Evolutionary conservation across 2,329 filamentous ascomycete species (phyloP), one percentile per base, ranked within the genome.

Genomic region (Xylariaceae sp.): DNA sequence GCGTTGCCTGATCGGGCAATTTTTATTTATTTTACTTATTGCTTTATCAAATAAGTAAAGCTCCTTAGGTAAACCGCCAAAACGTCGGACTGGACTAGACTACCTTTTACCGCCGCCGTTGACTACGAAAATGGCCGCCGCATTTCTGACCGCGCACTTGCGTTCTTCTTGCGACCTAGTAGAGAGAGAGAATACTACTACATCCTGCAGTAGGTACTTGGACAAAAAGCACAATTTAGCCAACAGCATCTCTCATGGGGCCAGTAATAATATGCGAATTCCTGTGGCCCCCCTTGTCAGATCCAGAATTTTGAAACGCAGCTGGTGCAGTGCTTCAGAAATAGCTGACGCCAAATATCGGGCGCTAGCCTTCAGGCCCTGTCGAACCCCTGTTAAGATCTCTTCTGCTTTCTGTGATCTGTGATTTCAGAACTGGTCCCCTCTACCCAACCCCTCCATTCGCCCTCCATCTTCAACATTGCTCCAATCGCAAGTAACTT

Each of bases 311-410:
- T 49, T 80, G 79, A 82, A 82, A 82, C 79, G 68, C 70, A 74
- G 74, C 77, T 79, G 78, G 76, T 69, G 76, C 76, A 77, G 56
- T 79, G 77, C 79, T 73, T 80, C 77, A 79, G 76, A 77, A 71
- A 71, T 69, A 73, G 64, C 70, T 74, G 69, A 69, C 69, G 65
- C 66, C 63, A 72, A 60, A 65, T 62, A 67, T 69, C 67, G 49
- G 65, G 65, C 67, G 71, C 73, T 75, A 77, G 69, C 58, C 67
- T 67, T 62, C 60, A 67, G 56, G 45, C 56, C 65, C 57, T 67
- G 62, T 59, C 50, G 64, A 61, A 67, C 65, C 67, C 66, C 58
- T 59, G 53, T 54, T 24, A 11, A 24, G 48, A 58, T 58, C 57
- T 36, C 26, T 53, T 17, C 45, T 49, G 23, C 23, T 55, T 23